These are phyloP conservation scores for Penicillium polonicum DNA, from an alignment of 2,329 filamentous ascomycete species.

Conservation along the genomic window DNA sequence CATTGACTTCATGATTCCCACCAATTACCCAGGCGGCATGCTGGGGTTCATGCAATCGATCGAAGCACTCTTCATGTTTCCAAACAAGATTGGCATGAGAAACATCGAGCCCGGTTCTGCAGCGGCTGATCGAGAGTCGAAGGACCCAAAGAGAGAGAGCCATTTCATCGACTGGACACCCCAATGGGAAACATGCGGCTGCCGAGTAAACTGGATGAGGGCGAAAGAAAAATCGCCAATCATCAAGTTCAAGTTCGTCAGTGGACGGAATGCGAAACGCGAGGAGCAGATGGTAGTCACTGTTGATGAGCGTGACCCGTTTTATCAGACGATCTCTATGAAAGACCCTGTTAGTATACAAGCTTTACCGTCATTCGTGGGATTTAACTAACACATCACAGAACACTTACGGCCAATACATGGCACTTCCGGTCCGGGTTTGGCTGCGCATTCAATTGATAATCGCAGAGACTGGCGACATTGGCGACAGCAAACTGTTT, in stretches of 20 bases:
- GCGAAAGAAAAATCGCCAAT: background rate
- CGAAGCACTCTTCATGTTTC: background rate
- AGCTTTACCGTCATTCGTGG: background rate
- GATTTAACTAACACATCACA: background rate
- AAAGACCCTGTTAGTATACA: background rate
- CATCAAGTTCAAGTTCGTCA: constrained; percentile 1
- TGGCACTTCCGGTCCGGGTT: constrained; percentile 3
- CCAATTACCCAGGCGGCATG: background rate
- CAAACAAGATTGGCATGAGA: background rate
- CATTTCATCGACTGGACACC: background rate
- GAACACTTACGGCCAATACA: constrained; percentile 2
- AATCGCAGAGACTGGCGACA: background rate
- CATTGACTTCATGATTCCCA: background rate
- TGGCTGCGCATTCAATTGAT: constrained; percentile 2
- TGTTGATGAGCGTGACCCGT: background rate
- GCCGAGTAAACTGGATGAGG: constrained; percentile 5
- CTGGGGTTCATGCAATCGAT: background rate
- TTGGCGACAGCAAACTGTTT: background rate
- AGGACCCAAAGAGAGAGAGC: background rate
- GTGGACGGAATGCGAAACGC: background rate
- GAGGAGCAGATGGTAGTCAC: constrained; percentile 1
- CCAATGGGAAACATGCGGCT: background rate
- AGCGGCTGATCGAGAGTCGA: background rate
- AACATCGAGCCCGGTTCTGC: background rate
- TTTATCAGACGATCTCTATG: background rate